Evolutionary conservation across 805 yeast genomes (phyloP), one percentile per base, ranked within the genome.

Genomic region (Sugiyamaella boreocaroliniensis): DNA sequence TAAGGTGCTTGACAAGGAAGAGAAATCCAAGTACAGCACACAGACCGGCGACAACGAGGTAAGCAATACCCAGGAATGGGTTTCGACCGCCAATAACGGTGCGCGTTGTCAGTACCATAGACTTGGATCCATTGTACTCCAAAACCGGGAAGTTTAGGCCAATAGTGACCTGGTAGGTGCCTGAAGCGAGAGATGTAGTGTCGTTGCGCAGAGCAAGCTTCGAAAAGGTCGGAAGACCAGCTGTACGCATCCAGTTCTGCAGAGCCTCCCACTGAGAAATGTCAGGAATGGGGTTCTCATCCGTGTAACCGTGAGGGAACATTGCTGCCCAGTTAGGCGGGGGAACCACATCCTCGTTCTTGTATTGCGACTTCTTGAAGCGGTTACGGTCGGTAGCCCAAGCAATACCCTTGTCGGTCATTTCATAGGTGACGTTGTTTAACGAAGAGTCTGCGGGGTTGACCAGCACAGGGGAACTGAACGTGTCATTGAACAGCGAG

Each of bases 161-260:
- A 55, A 92, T 77, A 48, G 76, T 76, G 44, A 89, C 70, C 54
- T 76, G 74, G 67, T 92, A 93, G 10, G 79, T 78, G 2, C 98
- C 98, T 10, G 78, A 71, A 0, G 66, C 56, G 55, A 92, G 68
- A 1, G 77, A 63, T 0, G 72, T 72, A 1, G 80, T 73, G 54
- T 81, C 84, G 69, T 88, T 90, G 60, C 85, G 81, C 45, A 85
- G 77, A 43, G 89, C 90, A 40, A 89, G 70, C 66, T 93, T 92
- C 75, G 85, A 82, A 64, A 93, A 92, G 11, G 85, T 80, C 26
- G 98, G 95, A 57, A 92, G 74, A 0, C 95, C 97, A 0, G 98
- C 96, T 1, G 97, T 89, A 63, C 95, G 81, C 97, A 92, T 92
- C 99, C 99, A 92, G 68, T 89, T 92, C 73, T 89, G 96, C 61